Base-by-base conservation (phyloP, 2,329 filamentous ascomycete genomes). In the Fusarium cyanostomum region DNA sequence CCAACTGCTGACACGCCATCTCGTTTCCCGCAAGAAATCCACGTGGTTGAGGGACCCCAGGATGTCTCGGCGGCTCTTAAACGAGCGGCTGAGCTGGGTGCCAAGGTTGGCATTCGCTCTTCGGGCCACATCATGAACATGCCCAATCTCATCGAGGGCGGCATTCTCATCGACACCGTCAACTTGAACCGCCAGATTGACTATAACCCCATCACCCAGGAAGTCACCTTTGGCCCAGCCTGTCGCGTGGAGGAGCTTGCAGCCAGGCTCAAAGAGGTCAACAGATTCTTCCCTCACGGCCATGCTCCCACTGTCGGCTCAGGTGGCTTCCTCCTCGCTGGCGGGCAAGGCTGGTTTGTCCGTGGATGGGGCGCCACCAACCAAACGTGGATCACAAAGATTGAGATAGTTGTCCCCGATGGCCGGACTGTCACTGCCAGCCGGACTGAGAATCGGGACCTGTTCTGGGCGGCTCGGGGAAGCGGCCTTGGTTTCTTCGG, bases 291-390 rank as follows among this genome's bases (percentile, higher is more conserved):
- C 26, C 55, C 55, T 11, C 43, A 49, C 28, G 55, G 55, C 24
- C 55, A 58, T 24, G 55, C 55, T 21, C 55, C 55, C 11, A 49
- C 42, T 3, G 55, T 58, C 3, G 55, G 42, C 27, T 54, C 43
- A 7, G 55, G 55, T 13, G 55, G 55, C 8, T 58, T 58, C 11
- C 31, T 48, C 21, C 43, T 58, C 8, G 55, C 55, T 5, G 55
- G 55, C 7, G 55, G 55, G 31, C 55, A 58, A 16, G 55, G 55
- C 5, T 58, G 42, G 42, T 58, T 58, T 33, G 43, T 58, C 24
- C 30, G 55, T 33, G 55, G 55, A 34, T 58, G 55, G 55, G 55
- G 55, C 3, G 48, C 54, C n/a, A 57, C 54, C 12, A 57, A 53
- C 42, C 48, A 52, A 18, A 53, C 48, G 4, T 57, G 54, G 54